Evolutionary conservation across 805 yeast genomes (phyloP), one percentile per base, ranked within the genome.

Genomic region (Schizosaccharomyces octosporus): DNA sequence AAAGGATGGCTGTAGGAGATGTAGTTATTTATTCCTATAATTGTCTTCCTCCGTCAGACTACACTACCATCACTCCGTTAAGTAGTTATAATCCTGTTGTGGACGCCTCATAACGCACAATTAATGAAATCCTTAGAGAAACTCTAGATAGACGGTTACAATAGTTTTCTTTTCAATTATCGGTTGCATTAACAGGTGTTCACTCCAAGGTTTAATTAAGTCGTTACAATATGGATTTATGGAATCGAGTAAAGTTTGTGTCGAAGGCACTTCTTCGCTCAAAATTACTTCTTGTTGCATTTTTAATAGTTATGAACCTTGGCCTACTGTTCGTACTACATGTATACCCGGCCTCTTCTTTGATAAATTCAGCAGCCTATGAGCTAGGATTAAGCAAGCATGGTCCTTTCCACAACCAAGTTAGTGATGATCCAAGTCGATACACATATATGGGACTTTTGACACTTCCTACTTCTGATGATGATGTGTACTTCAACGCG

Each of bases 401-500:
- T 6, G 51, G 51, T 1, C 51, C 51, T 19, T 45, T 19, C n/a
- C n/a, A 45, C 11, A 45, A 45, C 27, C 4, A 17, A 19, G 11
- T 3, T 45, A 24, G 21, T 6, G 51, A 45, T 45, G 24, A 45
- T 45, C 27, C 13, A 45, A 45, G 27, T 9, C 21, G 57, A 11
- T 51, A 51, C n/a, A 51, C 57, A 4, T 51, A 24, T 51, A 21
- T 51, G 57, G 36, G 36, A 4, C 27, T 51, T 17, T 29, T 51
- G 21, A 51, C 57, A 17, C 57, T 29, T 21, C 57, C 57, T 1
- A 51, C 57, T 11, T 24, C 57, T 24, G 57, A 51, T 4, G 36
- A 51, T 1, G 71, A 57, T 41, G 31, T 36, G 3, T 57, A 57
- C 48, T 57, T 57, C 5, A 57, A 39, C 19, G 60, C 60, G 9